phyloP scores from a whole-genome alignment of 441 rosid species.

The Euphorbia celastroides region DNA sequence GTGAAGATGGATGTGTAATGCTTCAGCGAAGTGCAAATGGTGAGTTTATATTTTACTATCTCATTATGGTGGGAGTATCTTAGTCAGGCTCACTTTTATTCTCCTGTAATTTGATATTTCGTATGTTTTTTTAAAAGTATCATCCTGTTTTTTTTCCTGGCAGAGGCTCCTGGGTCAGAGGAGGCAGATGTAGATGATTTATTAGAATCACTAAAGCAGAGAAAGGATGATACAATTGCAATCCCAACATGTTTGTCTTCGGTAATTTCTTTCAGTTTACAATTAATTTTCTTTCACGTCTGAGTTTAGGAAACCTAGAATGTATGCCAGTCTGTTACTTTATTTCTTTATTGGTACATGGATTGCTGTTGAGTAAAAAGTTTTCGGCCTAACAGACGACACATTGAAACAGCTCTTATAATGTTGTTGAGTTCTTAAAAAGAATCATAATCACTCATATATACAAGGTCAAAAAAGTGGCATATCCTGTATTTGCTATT shows the following conservation, averaged over 20 bases:
- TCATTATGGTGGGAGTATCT: conserved; percentile 9
- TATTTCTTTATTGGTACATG: not conserved
- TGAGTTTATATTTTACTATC: conserved; percentile 25
- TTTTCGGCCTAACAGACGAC: no score
- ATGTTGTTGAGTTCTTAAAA: no score
- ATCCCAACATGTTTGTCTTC: conserved; percentile 56
- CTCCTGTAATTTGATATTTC: not conserved
- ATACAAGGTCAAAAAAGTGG: not conserved
- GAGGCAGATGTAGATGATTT: conserved; percentile 56
- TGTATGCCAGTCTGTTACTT: not conserved
- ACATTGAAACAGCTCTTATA: no score
- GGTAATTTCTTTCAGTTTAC: conserved; percentile 32
- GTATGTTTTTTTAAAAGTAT: conserved; percentile 10
- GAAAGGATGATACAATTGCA: conserved; percentile 38
- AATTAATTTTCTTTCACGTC: not conserved
- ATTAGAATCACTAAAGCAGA: conserved; percentile 40
- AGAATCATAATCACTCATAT: no score
- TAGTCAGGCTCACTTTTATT: conserved; percentile 1
- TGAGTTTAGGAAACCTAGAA: not conserved
- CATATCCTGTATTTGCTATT: not conserved
- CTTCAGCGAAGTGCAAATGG: conserved; percentile 56
- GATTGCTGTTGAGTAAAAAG: not conserved
- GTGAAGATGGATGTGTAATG: conserved; percentile 83
- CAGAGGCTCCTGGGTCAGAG: conserved; percentile 39
- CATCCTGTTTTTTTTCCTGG: conserved; percentile 15